Conservation (phyloP, 1,284 basidiomycete genomes). For the Ustilago esculenta region DNA sequence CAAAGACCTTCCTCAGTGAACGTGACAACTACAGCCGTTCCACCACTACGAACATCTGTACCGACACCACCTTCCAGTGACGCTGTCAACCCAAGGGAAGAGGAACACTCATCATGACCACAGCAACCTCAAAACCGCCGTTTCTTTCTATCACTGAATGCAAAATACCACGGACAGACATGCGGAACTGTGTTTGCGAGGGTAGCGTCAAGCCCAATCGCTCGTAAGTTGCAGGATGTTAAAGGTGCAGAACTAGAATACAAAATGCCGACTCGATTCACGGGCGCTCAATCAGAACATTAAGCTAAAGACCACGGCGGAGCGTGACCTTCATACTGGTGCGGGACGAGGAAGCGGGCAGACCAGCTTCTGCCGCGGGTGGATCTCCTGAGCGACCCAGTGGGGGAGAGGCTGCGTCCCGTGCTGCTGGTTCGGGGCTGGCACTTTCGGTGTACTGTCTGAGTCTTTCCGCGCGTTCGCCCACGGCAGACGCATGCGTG, state of each 20-base stretch:
- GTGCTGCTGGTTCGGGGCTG: conserved; percentile 27
- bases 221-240: no score
- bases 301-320: conserved; percentile 18
- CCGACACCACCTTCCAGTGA: background rate
- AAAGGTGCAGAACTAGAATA: conserved; percentile 4
- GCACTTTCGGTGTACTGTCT: conserved; percentile 44
- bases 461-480: conserved; percentile 37
- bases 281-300: no score
- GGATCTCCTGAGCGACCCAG: conserved; percentile 2
- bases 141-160: no score
- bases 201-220: no score
- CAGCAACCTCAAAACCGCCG: background rate
- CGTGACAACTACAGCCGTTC: background rate
- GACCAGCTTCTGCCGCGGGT: background rate
- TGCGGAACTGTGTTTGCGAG: no score
- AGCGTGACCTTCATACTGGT: conserved; percentile 37
- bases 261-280: no score
- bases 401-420: conserved; percentile 7
- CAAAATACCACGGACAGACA: no score
- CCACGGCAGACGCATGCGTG: conserved; percentile 18
- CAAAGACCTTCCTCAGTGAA: no score
- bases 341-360: conserved; percentile 10
- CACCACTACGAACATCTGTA: conserved; percentile 1
- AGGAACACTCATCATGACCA: background rate
- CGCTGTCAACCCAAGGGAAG: background rate